Percentiles rank a stretch among this genome's conserved stretches.
Evolutionary conservation across 805 yeast species (phyloP).

Genomic region (Saccharomycopsis javanensis): DNA sequence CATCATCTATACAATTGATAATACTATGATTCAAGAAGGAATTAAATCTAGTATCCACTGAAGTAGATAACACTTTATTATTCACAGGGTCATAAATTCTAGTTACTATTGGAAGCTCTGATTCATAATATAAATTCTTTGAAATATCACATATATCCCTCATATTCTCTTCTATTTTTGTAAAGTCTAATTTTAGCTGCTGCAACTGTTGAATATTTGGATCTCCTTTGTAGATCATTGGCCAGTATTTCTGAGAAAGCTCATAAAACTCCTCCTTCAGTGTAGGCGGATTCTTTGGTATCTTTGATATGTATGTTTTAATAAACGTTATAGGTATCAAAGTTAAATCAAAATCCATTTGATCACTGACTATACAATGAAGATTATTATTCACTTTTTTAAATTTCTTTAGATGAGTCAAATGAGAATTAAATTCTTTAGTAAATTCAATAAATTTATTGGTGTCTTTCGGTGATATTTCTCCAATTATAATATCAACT

Average conservation of each 20-base stretch:
- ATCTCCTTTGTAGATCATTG: conserved; percentile 88
- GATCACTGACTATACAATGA: conserved; percentile 35
- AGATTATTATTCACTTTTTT: conserved; percentile 29
- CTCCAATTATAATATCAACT: background rate
- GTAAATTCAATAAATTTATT: background rate
- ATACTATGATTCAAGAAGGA: conserved; percentile 66
- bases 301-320: conserved; percentile 22
- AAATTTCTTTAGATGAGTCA: conserved; percentile 45
- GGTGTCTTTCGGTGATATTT: background rate
- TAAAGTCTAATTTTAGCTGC: conserved; percentile 41
- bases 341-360: conserved; percentile 26
- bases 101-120: conserved; percentile 41
- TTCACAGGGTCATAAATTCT: conserved; percentile 52
- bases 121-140: conserved; percentile 16
- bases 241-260: conserved; percentile 77
- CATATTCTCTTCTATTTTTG: conserved; percentile 30
- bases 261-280: conserved; percentile 50
- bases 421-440: conserved; percentile 20
- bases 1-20: conserved; percentile 48
- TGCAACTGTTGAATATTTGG: conserved; percentile 65
- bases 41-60: conserved; percentile 32
- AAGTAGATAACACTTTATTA: conserved; percentile 31
- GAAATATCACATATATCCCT: conserved; percentile 24
- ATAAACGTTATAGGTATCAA: conserved; percentile 22
- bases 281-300: conserved; percentile 42